These are phyloP conservation scores for Akanthomyces lecanii DNA, from an alignment of 2,329 filamentous ascomycete species.

Conservation along the genomic window DNA sequence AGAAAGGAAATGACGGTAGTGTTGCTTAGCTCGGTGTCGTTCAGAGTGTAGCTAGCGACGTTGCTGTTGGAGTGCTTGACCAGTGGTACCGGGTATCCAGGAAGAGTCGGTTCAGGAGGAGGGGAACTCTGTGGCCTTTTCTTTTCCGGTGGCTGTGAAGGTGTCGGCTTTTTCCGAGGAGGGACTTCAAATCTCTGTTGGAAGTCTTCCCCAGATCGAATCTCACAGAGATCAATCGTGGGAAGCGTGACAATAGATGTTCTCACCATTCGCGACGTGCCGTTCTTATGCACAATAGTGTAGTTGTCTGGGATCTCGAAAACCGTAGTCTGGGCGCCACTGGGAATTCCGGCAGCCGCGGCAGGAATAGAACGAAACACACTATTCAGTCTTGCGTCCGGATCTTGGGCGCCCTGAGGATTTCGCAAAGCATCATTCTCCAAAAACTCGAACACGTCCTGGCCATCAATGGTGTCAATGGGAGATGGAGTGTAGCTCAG, in stretches of 20 bases:
- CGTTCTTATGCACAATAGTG: constrained; percentile 13
- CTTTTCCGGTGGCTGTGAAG: background rate
- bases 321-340: background rate
- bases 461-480: constrained; percentile 3
- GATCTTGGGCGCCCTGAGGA: constrained; percentile 4
- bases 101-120: constrained; percentile 8
- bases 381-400: constrained; percentile 5
- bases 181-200: constrained; percentile 2
- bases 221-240: background rate
- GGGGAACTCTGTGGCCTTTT: background rate
- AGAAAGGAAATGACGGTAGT: constrained; percentile 25
- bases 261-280: background rate
- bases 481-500: background rate
- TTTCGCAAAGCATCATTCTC: background rate
- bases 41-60: constrained; percentile 27
- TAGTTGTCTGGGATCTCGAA: constrained; percentile 11
- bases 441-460: constrained; percentile 9
- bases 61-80: constrained; percentile 23
- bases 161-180: background rate
- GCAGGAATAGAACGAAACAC: background rate
- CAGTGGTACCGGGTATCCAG: constrained; percentile 25
- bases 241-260: background rate
- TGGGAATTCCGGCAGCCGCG: background rate
- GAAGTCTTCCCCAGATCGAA: constrained; percentile 2
- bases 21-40: constrained; percentile 21